phyloP scores from a whole-genome alignment of 2,329 filamentous ascomycete genomes.

The Macrophomina pseudophaseolina region DNA sequence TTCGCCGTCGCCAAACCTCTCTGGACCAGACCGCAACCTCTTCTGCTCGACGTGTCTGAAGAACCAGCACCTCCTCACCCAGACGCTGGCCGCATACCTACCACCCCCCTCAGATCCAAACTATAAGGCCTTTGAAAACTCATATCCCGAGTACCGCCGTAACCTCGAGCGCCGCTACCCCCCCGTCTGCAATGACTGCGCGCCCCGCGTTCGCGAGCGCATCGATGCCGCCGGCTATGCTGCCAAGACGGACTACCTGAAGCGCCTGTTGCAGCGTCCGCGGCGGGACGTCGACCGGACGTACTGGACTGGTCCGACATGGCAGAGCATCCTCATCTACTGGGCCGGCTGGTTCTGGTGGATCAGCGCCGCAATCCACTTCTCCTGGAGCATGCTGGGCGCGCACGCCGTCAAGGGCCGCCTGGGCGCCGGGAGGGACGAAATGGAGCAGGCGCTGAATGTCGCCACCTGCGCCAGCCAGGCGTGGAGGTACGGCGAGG shows the following conservation, averaged over 20 bases:
- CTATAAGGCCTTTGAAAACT: constrained; percentile 70
- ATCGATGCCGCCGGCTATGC: constrained; percentile 77
- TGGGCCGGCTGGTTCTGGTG: constrained; percentile 52
- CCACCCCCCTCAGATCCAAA: constrained; percentile 68
- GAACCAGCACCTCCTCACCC: constrained; percentile 83
- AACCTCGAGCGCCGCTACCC: constrained; percentile 84
- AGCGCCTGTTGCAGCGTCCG: constrained; percentile 72
- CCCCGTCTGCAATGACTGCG: constrained; percentile 83
- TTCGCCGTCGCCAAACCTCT: constrained; percentile 36
- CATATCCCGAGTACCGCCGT: constrained; percentile 71
- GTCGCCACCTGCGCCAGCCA: constrained; percentile 33
- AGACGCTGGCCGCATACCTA: constrained; percentile 79
- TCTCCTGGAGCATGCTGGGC: constrained; percentile 44
- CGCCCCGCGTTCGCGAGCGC: constrained; percentile 71
- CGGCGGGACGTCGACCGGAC: constrained; percentile 30
- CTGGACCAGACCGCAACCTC: constrained; percentile 46
- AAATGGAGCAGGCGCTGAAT: constrained; percentile 8
- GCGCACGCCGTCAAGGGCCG: constrained; percentile 31
- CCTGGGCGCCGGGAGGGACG: constrained; percentile 14
- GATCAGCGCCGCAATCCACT: constrained; percentile 41
- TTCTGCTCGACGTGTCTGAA: constrained; percentile 82
- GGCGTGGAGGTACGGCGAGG: constrained; percentile 30
- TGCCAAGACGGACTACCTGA: constrained; percentile 80
- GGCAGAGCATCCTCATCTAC: constrained; percentile 49
- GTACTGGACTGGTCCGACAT: constrained; percentile 45